Percentiles rank a stretch among this genome's conserved stretches.
phyloP scores from a whole-genome alignment of 345 rosid genomes.

The Garcia nutans region DNA sequence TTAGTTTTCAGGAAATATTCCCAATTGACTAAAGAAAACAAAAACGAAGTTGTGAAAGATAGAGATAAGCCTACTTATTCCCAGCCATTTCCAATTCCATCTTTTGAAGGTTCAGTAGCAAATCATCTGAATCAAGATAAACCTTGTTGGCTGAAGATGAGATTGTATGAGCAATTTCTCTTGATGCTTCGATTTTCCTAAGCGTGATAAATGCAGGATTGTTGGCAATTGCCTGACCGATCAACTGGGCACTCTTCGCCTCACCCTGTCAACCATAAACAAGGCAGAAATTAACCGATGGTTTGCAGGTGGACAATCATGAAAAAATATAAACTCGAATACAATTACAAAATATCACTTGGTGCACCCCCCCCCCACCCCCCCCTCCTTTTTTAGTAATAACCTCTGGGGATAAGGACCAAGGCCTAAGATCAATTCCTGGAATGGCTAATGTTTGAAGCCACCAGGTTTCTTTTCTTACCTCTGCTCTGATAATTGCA shows the following conservation, averaged over 20 bases:
- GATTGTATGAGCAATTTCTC: constrained; percentile 87
- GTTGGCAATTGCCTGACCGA: constrained; percentile 90
- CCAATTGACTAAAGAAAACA: not conserved
- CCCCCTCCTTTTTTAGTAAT: no score
- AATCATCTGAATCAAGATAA: constrained; percentile 65
- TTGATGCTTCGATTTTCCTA: constrained; percentile 89
- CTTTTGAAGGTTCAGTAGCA: constrained; percentile 77
- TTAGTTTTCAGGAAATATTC: not conserved
- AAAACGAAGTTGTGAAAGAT: not conserved
- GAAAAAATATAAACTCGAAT: not conserved
- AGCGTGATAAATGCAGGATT: constrained; percentile 89
- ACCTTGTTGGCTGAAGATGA: constrained; percentile 70
- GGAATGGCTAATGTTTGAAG: no score
- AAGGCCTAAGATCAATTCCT: no score
- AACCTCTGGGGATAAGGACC: no score
- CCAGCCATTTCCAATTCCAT: constrained; percentile 45
- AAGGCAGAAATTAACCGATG: not conserved
- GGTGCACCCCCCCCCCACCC: no score
- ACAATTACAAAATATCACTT: no score
- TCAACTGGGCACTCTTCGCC: constrained; percentile 88
- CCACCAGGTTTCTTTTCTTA: constrained; percentile 8
- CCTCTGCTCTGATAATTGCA: constrained; percentile 92
- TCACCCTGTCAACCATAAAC: constrained; percentile 59
- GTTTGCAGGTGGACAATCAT: not conserved
- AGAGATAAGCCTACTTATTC: constrained; percentile 39